Base-by-base conservation (phyloP, 1,284 basidiomycete genomes). In the Tilletiopsis washingtonensis region DNA sequence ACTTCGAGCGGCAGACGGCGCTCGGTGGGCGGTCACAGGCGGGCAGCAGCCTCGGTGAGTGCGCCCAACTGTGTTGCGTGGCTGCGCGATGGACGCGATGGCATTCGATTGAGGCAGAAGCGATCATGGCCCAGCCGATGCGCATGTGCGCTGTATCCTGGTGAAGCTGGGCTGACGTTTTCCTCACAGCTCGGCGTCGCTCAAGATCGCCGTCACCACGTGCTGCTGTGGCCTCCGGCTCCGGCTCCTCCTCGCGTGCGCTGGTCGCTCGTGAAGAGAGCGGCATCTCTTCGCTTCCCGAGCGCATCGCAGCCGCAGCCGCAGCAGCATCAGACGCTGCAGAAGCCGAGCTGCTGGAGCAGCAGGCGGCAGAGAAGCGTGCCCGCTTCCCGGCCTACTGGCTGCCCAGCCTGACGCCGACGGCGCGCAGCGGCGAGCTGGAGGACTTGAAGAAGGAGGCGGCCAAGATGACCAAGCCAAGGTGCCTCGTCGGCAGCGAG, bases 341-440 rank as follows among this genome's bases (percentile, higher is more conserved):
- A 0, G 75, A 90, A 43, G 80, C 78, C 25, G 77, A 82, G 61
- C 88, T 94, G 38, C 87, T 90, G 69, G 79, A 78, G 23, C 91
- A 96, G 73, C 60, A 75, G 65, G 82, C 83, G 0, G 88, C 89
- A 55, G 80, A 84, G 3, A 76, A 91, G 45, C 85, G 84, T 53
- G 80, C 82, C 51, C 93, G 93, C 73, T 79, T 96, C 5, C 89
- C 91, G 0, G 88, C 91, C 62, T 97, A 93, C 71, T 96, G 91
- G 91, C 42, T 59, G 3, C 57, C 57, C 14, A 38, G 27, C 19
- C 39, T 59, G 21, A 59, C 55, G n/a, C 57, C 57, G 6, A 40
- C 50, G 1, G 23, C 44, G 29, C 26, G 38, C 20, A 49, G 27
- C 39, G 48, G 37, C 3, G 27, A 84, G 76, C 74, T 90, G 29